Base-by-base conservation (phyloP, 2,329 filamentous ascomycete genomes). In the Apiospora marii region DNA sequence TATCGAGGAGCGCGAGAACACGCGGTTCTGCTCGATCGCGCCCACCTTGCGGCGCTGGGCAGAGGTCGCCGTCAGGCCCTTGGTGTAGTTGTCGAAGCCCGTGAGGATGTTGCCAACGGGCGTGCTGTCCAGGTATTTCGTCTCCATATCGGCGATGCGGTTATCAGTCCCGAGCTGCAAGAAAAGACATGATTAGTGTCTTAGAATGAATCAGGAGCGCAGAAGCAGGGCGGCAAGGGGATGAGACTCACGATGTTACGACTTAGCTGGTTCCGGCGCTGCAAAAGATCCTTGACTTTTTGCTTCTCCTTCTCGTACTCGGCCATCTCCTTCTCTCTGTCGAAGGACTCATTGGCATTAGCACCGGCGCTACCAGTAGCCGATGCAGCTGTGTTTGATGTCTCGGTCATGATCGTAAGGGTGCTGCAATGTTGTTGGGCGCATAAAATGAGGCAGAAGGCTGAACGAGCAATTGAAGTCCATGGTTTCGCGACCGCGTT, bases 1-100 rank as follows among this genome's bases (percentile, higher is more conserved):
- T 51, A 91, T 85, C n/a, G 90, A 90, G 24, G 89, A 90, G 76
- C 87, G 84, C 72, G 91, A 90, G 82, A 96, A 96, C 71, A 96
- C 92, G 75, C 93, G 87, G 80, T 94, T 93, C 77, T 89, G 88
- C 70, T 95, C 93, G 74, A 87, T 87, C 68, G 92, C 85, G 6
- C 89, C 89, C 34, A 88, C 87, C 81, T 93, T 90, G 78, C 91
- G 89, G 79, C 92, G 87, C 76, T 90, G 87, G 14, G 91, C 87
- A 4, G 88, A 88, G 1, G 87, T 86, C n/a, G 90, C 89, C 12
- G 90, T 88, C 24, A 88, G 89, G 71, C 94, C 95, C 83, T 99
- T 99, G 86, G 98, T 97, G 85, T 98, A 99, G 81, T 95, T 97
- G 82, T 99, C 96, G 82, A 99, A 99, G 30, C 96, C 96, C 68